These are phyloP conservation scores for Hyaloperonospora brassicae DNA, from an alignment of 352 stramenopile species.

Conservation along the genomic window DNA sequence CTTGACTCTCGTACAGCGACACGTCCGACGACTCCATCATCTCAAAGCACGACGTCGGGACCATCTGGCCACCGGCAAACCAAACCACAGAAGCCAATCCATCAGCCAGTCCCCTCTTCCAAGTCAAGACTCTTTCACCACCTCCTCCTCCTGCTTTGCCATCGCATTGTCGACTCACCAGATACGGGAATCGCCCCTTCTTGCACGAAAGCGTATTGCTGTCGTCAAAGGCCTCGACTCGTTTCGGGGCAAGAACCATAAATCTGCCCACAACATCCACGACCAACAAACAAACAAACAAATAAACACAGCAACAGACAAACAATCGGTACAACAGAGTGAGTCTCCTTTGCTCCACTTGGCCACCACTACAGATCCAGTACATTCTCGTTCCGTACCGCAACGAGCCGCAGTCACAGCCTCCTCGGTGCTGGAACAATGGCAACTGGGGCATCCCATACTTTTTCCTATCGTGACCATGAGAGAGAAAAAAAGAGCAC, in stretches of 20 bases:
- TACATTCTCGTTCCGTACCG: conserved; percentile 19
- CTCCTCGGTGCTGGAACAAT: conserved; percentile 66
- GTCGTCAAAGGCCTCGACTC: conserved; percentile 74
- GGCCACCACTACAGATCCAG: too few species aligned
- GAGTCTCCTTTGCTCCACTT: too few species aligned
- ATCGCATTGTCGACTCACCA: conserved; percentile 31
- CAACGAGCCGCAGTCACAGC: conserved; percentile 61
- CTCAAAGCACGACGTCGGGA: conserved; percentile 70
- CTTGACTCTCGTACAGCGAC: conserved; percentile 65
- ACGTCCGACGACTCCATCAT: conserved; percentile 61
- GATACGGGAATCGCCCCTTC: conserved; percentile 67
- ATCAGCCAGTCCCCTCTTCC: background rate
- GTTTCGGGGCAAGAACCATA: conserved; percentile 61
- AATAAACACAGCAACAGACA: background rate
- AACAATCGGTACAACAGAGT: background rate
- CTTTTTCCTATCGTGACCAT: conserved; percentile 46
- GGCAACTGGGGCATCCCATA: conserved; percentile 60
- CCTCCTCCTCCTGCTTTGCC: too few species aligned
- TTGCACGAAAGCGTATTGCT: conserved; percentile 80
- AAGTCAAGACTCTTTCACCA: too few species aligned
- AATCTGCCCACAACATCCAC: conserved; percentile 34
- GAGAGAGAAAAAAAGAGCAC: conserved; percentile 2
- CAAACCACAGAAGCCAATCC: conserved; percentile 1
- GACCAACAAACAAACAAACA: conserved; percentile 8
- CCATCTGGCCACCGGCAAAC: conserved; percentile 29